A percentile compares a stretch with the other conserved stretches of the same genome.
These are phyloP conservation scores for Marchantia polymorpha DNA, from an alignment of 225 moss, liverwort and hornwort species.

Conservation along the genomic window DNA sequence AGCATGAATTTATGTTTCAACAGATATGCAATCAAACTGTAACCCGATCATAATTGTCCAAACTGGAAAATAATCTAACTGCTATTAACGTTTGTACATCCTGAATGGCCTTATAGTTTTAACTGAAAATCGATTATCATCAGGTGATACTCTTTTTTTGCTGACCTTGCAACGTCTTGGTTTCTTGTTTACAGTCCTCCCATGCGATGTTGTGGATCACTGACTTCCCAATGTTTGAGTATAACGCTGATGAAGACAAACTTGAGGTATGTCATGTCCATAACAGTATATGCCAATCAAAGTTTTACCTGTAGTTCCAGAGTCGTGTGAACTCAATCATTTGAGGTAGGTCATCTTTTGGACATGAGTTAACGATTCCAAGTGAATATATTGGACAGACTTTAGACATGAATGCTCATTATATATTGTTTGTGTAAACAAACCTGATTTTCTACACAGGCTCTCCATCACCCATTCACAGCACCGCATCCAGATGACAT, in stretches of 20 bases:
- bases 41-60: background rate
- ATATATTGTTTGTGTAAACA: too few species aligned
- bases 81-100: background rate
- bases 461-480: slow-evolving; percentile 96
- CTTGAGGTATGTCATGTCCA: slow-evolving; percentile 62
- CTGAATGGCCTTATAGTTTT: background rate
- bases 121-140: too few species aligned
- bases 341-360: background rate
- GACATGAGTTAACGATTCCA: background rate
- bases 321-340: background rate
- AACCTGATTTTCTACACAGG: slow-evolving; percentile 33
- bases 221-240: slow-evolving; percentile 98
- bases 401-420: too few species aligned
- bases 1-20: background rate
- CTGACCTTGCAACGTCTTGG: background rate
- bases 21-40: background rate
- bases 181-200: slow-evolving; percentile 42
- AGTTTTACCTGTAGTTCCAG: background rate
- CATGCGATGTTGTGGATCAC: slow-evolving; percentile 88
- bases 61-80: background rate
- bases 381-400: background rate
- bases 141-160: background rate
- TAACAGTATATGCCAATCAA: background rate
- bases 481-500: slow-evolving; percentile 96
- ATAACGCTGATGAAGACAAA: slow-evolving; percentile 83